Evolutionary conservation across 768 basidiomycete genomes (phyloP), one percentile per base, ranked within the genome.

Genomic region (Tulasnella sp.): DNA sequence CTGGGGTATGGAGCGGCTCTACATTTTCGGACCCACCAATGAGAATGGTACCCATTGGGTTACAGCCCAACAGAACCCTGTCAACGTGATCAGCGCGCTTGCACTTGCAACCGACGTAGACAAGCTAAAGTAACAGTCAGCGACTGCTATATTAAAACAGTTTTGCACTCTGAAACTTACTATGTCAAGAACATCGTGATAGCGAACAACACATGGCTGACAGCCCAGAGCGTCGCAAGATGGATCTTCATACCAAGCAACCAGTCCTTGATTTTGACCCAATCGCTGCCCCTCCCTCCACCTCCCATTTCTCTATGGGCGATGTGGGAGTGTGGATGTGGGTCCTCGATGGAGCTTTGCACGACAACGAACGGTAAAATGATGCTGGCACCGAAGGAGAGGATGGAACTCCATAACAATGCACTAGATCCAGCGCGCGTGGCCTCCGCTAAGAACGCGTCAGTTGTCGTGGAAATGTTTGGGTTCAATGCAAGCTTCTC

Each of bases 31-130:
- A 73, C 82, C 49, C 64, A 94, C 90, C 67, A 98, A 71, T 0
- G 91, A 83, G 71, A 90, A 95, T 2, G 94, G 94, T 2, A 84
- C 91, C 95, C 94, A 97, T 70, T 86, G 85, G 0, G 85, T 80
- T 53, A 97, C 78, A 4, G 92, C 91, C 89, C 88, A 96, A n/a
- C 88, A 85, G 65, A 96, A 85, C 0, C 95, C 95, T 5, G 85
- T 84, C 11, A 87, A 64, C 7, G 84, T 79, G 52, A 96, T 80
- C 61, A 97, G 77, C 11, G 83, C 58, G 0, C 86, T 91, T 17
- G 90, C 85, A 0, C 85, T 83, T 15, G 67, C 67, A 0, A 93
- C 85, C 15, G 77, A 81, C 8, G 80, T 77, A 2, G 83, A 85
- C 64, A 93, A 79, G 64, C 89, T 95, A 66, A 23, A 55, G 53